A percentile compares a stretch with the other conserved stretches of the same genome.
Evolutionary conservation across 116 monocot species (phyloP).

Genomic region (Phalaenopsis hybrid): DNA sequence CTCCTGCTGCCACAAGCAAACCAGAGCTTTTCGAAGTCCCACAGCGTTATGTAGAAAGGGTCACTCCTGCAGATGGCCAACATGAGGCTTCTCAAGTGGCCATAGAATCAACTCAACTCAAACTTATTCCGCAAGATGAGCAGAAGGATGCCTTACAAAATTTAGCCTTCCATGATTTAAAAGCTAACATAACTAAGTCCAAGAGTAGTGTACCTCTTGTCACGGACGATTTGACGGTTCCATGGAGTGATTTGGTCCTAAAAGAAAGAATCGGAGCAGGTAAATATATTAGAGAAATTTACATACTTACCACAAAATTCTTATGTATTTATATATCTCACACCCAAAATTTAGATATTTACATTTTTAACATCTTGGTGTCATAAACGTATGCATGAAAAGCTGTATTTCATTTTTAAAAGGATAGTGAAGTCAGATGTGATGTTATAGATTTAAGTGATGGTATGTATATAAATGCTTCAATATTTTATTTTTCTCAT

Average conservation of each 20-base stretch:
- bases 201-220: conserved; percentile 32
- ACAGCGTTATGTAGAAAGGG: conserved; percentile 13
- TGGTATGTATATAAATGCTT: too few relatives aligned
- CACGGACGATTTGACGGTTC: conserved; percentile 69
- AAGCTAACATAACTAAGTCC: conserved; percentile 34
- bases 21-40: conserved; percentile 13
- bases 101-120: conserved; percentile 21
- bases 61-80: conserved; percentile 20
- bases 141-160: conserved; percentile 17
- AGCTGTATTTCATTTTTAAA: too few relatives aligned
- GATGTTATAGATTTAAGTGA: too few relatives aligned
- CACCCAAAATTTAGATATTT: too few relatives aligned
- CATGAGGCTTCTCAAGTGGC: conserved; percentile 15
- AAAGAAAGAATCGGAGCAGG: conserved; percentile 98
- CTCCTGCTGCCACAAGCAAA: conserved; percentile 24
- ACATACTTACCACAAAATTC: too few relatives aligned
- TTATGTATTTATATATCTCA: too few relatives aligned
- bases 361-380: too few relatives aligned
- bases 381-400: too few relatives aligned
- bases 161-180: conserved; percentile 22
- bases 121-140: conserved; percentile 23
- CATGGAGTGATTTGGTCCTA: conserved; percentile 74
- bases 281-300: conserved; percentile 9
- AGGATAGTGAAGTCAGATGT: too few relatives aligned
- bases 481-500: too few relatives aligned